Percentiles rank a stretch among this genome's conserved stretches.
Conservation (phyloP, 108 stramenopile species). For the Fragilariopsis cylindrus region DNA sequence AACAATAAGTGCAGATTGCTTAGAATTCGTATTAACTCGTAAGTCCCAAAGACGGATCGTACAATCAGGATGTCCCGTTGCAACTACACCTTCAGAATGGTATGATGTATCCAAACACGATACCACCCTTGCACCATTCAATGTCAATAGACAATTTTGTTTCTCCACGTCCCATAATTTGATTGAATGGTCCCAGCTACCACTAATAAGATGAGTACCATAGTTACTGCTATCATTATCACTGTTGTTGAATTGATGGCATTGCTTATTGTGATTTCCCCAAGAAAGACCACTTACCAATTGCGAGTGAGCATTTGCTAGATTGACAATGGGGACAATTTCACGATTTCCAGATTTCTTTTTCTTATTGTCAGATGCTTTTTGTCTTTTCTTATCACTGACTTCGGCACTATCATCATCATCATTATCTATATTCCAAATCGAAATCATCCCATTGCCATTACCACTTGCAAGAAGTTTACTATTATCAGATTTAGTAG, state of each 20-base stretch:
- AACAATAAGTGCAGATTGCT: conserved; percentile 19
- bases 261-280: conserved; percentile 38
- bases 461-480: conserved; percentile 62
- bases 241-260: neutral
- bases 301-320: conserved; percentile 63
- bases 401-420: conserved; percentile 2
- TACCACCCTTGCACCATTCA: conserved; percentile 81
- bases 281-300: conserved; percentile 76
- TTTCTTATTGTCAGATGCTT: conserved; percentile 19
- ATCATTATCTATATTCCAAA: conserved; percentile 58
- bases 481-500: neutral
- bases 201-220: conserved; percentile 51
- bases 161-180: conserved; percentile 75
- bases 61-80: conserved; percentile 84
- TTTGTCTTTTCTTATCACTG: conserved; percentile 25
- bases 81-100: conserved; percentile 71
- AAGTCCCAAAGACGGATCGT: conserved; percentile 74
- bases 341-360: conserved; percentile 2
- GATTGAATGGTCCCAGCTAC: conserved; percentile 83
- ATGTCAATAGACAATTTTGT: conserved; percentile 74
- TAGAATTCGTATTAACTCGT: conserved; percentile 22
- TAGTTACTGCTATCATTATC: conserved; percentile 4
- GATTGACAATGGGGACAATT: conserved; percentile 8
- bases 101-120: conserved; percentile 70
- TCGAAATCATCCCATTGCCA: conserved; percentile 68